Conservation (phyloP, 2,329 filamentous ascomycete species). For the Pyricularia sp. region DNA sequence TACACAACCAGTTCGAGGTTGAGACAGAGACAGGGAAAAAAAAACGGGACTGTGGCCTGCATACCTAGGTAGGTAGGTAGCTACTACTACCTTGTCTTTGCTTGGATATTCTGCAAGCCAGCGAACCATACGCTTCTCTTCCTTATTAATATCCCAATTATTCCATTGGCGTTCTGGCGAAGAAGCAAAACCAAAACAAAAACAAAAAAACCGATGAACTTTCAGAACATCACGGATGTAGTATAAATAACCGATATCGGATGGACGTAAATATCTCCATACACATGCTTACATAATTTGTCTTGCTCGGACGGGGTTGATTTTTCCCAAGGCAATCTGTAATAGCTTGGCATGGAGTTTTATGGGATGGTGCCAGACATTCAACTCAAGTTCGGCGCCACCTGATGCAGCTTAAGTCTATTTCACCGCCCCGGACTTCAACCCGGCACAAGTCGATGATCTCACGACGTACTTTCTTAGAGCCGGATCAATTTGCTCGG, state of each 20-base stretch:
- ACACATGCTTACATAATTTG: background rate
- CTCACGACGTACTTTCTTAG: background rate
- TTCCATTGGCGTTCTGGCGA: background rate
- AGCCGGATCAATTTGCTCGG: background rate
- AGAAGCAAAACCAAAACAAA: background rate
- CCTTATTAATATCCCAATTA: background rate
- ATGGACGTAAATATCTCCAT: background rate
- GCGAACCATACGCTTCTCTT: background rate
- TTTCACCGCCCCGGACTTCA: background rate
- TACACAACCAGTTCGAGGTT: background rate
- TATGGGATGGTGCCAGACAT: background rate
- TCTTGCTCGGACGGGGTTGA: background rate
- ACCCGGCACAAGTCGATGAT: background rate
- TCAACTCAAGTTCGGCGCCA: background rate
- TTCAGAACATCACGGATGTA: background rate
- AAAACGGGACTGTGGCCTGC: background rate
- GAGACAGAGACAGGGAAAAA: background rate
- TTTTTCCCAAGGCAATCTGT: background rate
- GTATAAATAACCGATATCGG: background rate
- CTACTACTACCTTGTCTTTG: background rate
- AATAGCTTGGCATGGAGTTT: background rate
- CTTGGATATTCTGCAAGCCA: background rate
- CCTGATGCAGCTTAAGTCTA: background rate
- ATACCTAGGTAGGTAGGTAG: too few relatives aligned
- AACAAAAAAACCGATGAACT: background rate